phyloP scores from a whole-genome alignment of 2,329 filamentous ascomycete genomes.

The Aureobasidium sp. region DNA sequence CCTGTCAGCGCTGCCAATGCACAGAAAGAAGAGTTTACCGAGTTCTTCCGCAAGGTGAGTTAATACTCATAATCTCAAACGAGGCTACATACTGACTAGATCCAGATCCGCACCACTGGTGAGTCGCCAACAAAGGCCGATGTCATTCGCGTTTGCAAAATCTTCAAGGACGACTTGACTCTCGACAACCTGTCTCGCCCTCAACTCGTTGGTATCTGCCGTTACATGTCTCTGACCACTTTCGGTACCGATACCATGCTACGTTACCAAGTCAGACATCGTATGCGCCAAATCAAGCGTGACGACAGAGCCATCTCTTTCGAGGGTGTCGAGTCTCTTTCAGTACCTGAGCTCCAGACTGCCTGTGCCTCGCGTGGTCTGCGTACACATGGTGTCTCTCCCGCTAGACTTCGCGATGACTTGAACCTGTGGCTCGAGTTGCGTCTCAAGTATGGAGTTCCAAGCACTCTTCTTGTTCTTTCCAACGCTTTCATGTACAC shows the following conservation, averaged over 20 bases:
- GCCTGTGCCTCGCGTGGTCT: slow-evolving; percentile 89
- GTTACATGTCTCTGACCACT: slow-evolving; percentile 95
- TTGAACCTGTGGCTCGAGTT: slow-evolving; percentile 91
- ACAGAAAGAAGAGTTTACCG: slow-evolving; percentile 85
- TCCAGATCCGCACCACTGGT: slow-evolving; percentile 61
- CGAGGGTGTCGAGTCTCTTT: slow-evolving; percentile 86
- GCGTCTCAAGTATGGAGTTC: slow-evolving; percentile 87
- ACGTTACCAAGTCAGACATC: slow-evolving; percentile 90
- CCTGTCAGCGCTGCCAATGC: slow-evolving; percentile 76
- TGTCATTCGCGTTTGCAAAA: slow-evolving; percentile 97
- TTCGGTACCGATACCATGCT: slow-evolving; percentile 98
- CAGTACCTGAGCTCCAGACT: slow-evolving; percentile 86
- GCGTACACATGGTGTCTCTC: slow-evolving; percentile 84
- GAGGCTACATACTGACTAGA: slow-evolving; percentile 14
- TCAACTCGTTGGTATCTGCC: slow-evolving; percentile 94
- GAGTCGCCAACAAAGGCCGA: slow-evolving; percentile 82
- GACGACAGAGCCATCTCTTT: slow-evolving; percentile 91
- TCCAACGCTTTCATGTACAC: slow-evolving; percentile 98
- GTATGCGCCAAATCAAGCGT: slow-evolving; percentile 98
- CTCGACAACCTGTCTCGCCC: slow-evolving; percentile 94
- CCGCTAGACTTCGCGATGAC: slow-evolving; percentile 78
- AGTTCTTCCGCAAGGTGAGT: slow-evolving; percentile 89
- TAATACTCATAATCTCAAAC: too few relatives aligned
- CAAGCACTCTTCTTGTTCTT: slow-evolving; percentile 86
- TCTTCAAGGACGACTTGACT: slow-evolving; percentile 96